Evolutionary conservation across 2,329 filamentous ascomycete genomes (phyloP).

Genomic region (Monosporascus sp.): DNA sequence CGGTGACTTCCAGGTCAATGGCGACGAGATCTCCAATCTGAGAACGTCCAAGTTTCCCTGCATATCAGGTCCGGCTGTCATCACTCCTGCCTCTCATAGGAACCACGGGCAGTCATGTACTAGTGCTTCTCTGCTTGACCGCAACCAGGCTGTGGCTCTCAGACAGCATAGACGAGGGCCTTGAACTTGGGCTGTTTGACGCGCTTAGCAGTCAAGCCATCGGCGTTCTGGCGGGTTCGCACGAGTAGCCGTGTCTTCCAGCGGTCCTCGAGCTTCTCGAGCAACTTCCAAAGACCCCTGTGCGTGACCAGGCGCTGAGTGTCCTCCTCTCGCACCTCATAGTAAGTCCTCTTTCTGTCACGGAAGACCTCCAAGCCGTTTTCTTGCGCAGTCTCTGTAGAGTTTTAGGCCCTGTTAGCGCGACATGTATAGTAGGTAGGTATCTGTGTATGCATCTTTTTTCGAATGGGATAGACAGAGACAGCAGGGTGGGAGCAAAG

Average conservation of each 20-base stretch:
- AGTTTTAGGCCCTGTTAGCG: neutral
- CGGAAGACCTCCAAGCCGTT: conserved; percentile 9
- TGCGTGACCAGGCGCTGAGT: neutral
- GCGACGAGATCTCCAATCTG: no score
- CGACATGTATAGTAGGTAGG: neutral
- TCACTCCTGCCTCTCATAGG: no score
- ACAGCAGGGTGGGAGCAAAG: neutral
- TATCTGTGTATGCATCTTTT: neutral
- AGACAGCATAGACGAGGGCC: neutral
- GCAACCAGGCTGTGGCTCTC: neutral
- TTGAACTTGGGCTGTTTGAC: neutral
- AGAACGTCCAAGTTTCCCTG: no score
- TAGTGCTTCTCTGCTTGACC: neutral
- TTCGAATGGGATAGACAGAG: no score
- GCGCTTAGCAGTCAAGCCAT: neutral
- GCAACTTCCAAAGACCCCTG: neutral
- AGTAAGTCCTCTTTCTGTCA: conserved; percentile 12
- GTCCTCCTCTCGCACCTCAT: conserved; percentile 10
- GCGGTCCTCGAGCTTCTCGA: neutral
- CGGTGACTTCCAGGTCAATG: no score
- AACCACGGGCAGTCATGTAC: neutral
- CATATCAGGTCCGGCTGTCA: no score
- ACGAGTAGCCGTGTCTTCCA: neutral
- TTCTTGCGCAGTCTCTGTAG: conserved; percentile 8
- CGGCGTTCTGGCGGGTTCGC: neutral